Base-by-base conservation (phyloP, 768 basidiomycete genomes). In the Termitomyces sp. region DNA sequence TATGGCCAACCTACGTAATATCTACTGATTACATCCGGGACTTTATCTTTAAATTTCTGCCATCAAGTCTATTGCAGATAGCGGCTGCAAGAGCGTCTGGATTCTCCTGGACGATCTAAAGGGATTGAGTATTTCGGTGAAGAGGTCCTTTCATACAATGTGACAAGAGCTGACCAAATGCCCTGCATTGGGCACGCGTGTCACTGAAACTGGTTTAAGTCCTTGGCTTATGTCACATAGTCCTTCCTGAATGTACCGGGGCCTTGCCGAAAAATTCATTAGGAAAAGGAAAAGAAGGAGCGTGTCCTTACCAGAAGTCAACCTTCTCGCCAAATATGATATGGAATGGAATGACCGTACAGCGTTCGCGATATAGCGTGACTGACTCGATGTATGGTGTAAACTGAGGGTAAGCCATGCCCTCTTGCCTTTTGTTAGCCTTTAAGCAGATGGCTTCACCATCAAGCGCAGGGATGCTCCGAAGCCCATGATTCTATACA, bases 61-160 rank as follows among this genome's bases (percentile, higher is more conserved):
- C 52, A 39, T 64, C 45, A 3, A 71, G 60, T 34, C 61, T 61
- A 7, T 61, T 52, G 41, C 64, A 66, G 33, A 72, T 67, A 26
- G 64, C 66, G 7, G 55, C 58, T 2, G 70, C 69, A 28, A 70
- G 53, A 4, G 39, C 62, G 50, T 69, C 66, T 13, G 70, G 70
- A 31, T 68, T 58, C 49, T 72, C 69, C 55, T 72, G 70, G 4
- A 70, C 66, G 47, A 72, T 56, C 70, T 72, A 44, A 16, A n/a
- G 15, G 7, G 41, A 47, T 42, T 3, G n/a, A 31, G 15, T 29
- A 20, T 34, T 28, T 5, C 15, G 9, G 3, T 26, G 33, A 37
- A n/a, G 2, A 29, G 12, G 15, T 13, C 22, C 16, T 34, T 50
- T 7, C 1, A 22, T 56, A 15, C 39, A 36, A 45, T 5, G 44